phyloP scores from a whole-genome alignment of 805 yeast species.

The Dipodascopsis uninucleata region DNA sequence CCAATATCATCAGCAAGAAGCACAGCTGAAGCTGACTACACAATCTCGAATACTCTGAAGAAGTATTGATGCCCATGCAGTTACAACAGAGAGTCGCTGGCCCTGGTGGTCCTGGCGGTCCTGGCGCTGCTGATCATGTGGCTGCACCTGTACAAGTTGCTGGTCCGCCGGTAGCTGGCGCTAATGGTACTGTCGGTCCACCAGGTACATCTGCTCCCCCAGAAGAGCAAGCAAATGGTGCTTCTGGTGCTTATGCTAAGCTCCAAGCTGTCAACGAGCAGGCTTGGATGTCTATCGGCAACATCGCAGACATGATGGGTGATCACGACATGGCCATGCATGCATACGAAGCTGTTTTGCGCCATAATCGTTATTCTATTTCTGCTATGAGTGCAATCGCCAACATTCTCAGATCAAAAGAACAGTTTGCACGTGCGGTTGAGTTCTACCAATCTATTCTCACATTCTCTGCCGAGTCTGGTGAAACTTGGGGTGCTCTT shows the following conservation, averaged over 20 bases:
- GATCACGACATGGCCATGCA: conserved; percentile 85
- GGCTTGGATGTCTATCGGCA: conserved; percentile 33
- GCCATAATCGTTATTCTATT: conserved; percentile 81
- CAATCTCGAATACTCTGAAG: too few species aligned
- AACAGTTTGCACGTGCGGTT: conserved; percentile 89
- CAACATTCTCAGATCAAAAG: conserved; percentile 80
- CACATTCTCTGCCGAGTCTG: conserved; percentile 76
- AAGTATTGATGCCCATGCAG: too few species aligned
- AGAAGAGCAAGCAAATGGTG: conserved; percentile 9
- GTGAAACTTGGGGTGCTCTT: conserved; percentile 85
- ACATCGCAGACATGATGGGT: conserved; percentile 82
- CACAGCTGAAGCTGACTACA: too few species aligned
- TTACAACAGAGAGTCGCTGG: too few species aligned
- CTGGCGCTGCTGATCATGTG: conserved; percentile 12
- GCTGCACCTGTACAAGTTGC: too few species aligned
- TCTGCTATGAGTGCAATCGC: conserved; percentile 84
- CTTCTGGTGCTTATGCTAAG: conserved; percentile 25
- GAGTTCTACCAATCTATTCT: conserved; percentile 88
- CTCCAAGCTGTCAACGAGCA: conserved; percentile 29
- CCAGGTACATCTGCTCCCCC: too few species aligned
- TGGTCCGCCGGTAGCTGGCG: too few species aligned
- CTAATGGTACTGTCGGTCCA: too few species aligned
- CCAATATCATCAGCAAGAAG: too few species aligned
- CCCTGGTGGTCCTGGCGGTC: conserved; percentile 20
- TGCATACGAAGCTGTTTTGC: conserved; percentile 82